Evolutionary conservation across 768 basidiomycete genomes (phyloP).

Genomic region (Lactarius deliciosus): DNA sequence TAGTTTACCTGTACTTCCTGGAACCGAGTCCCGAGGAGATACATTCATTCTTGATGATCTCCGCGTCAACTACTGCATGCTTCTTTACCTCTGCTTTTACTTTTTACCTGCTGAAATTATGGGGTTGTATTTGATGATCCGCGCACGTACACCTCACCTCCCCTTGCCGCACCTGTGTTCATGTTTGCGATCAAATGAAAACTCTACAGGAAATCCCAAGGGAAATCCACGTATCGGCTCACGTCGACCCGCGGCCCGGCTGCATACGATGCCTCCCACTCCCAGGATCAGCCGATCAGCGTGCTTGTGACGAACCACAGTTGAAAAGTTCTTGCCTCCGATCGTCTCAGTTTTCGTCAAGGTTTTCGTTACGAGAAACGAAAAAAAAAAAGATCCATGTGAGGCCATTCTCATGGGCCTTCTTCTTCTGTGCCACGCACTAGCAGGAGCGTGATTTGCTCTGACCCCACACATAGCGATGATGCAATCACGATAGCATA

Average conservation of each 20-base stretch:
- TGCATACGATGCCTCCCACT: background rate
- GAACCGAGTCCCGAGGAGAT: conserved; percentile 1
- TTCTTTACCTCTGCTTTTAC: background rate
- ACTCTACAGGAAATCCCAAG: background rate
- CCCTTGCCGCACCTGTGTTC: background rate
- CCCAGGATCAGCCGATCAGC: background rate
- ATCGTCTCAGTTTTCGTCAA: background rate
- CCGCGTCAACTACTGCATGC: background rate
- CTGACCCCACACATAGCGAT: background rate
- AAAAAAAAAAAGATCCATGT: background rate
- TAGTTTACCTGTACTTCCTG: background rate
- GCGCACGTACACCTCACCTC: background rate
- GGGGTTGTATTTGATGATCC: background rate
- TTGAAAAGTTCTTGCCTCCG: background rate
- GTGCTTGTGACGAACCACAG: background rate
- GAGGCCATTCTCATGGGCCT: background rate
- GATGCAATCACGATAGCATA: background rate
- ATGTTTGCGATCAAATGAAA: background rate
- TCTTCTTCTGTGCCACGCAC: background rate
- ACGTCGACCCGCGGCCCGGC: background rate
- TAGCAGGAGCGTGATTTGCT: background rate
- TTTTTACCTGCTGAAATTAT: background rate
- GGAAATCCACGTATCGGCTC: background rate
- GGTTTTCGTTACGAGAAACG: background rate
- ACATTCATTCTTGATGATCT: background rate